These are phyloP conservation scores for Apium graveolens DNA, from an alignment of 129 eudicot genomes.

Conservation along the genomic window DNA sequence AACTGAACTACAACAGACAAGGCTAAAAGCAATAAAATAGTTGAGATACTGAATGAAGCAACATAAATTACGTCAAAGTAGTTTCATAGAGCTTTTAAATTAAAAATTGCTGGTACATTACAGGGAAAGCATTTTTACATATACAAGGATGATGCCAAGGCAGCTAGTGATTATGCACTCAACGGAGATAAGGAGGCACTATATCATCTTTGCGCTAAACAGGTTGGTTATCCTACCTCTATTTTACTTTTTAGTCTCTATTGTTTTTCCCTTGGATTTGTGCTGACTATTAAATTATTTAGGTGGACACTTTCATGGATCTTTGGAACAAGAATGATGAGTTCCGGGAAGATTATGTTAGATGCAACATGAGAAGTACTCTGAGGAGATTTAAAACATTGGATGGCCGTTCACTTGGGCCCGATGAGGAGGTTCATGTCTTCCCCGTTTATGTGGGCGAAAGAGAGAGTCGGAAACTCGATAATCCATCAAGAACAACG, in stretches of 20 bases:
- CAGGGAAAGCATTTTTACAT: conserved; percentile 48
- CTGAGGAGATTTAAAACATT: conserved; percentile 56
- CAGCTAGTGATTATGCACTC: conserved; percentile 48
- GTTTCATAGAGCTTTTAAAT: background rate
- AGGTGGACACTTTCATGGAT: conserved; percentile 75
- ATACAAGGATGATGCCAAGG: conserved; percentile 47
- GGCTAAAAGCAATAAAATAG: background rate
- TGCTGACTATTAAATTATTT: conserved; percentile 10
- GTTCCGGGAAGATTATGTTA: conserved; percentile 61
- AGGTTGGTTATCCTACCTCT: conserved; percentile 29
- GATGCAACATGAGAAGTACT: conserved; percentile 56
- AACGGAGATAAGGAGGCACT: conserved; percentile 52
- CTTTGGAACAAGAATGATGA: conserved; percentile 66
- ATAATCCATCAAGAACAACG: conserved; percentile 25
- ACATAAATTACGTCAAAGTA: background rate
- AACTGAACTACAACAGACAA: background rate
- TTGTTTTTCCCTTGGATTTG: background rate
- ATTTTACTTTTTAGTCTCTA: background rate
- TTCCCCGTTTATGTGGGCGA: conserved; percentile 29
- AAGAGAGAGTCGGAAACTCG: conserved; percentile 29
- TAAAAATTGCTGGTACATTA: conserved; percentile 13
- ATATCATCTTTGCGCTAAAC: conserved; percentile 48
- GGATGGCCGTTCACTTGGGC: conserved; percentile 69
- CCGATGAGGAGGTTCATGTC: conserved; percentile 50
- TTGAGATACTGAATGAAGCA: background rate